These are phyloP conservation scores for Puccinia coronata DNA, from an alignment of 1,284 basidiomycete species.

Conservation along the genomic window DNA sequence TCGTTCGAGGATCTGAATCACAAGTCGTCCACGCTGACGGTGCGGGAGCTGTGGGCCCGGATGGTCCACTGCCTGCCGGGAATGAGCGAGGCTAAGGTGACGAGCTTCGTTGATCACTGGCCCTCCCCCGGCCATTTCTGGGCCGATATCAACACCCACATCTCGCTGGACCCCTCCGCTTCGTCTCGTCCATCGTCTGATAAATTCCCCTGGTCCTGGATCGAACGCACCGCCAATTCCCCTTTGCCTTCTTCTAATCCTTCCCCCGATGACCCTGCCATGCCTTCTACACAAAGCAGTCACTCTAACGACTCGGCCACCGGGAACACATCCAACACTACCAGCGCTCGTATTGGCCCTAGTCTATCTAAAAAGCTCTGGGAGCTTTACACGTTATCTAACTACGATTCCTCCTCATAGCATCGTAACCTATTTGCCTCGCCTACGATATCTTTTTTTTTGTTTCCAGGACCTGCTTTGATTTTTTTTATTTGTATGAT, in stretches of 20 bases:
- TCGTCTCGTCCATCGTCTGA: not conserved
- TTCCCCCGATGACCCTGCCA: not conserved
- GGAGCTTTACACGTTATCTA: conserved; percentile 20
- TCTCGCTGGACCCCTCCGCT: not conserved
- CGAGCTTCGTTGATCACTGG: conserved; percentile 62
- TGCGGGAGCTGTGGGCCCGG: conserved; percentile 62
- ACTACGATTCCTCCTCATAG: conserved; percentile 7
- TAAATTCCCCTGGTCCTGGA: conserved; percentile 31
- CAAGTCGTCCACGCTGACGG: conserved; percentile 61
- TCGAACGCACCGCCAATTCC: not conserved
- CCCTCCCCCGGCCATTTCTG: conserved; percentile 61
- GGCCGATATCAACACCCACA: conserved; percentile 53
- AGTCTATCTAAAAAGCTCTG: conserved; percentile 33
- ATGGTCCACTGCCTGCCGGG: conserved; percentile 64
- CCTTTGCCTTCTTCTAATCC: not conserved
- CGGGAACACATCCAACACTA: too few species aligned
- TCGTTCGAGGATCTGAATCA: conserved; percentile 63
- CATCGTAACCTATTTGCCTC: not conserved
- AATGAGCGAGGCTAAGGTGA: conserved; percentile 63
- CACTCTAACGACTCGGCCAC: too few species aligned
- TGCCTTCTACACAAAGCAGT: not conserved
- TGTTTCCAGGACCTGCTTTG: not conserved
- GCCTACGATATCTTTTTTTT: not conserved
- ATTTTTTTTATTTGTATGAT: not conserved
- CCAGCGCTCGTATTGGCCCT: conserved; percentile 15